phyloP scores from a whole-genome alignment of 2,329 filamentous ascomycete species.

The Cladophialophora yegresii region DNA sequence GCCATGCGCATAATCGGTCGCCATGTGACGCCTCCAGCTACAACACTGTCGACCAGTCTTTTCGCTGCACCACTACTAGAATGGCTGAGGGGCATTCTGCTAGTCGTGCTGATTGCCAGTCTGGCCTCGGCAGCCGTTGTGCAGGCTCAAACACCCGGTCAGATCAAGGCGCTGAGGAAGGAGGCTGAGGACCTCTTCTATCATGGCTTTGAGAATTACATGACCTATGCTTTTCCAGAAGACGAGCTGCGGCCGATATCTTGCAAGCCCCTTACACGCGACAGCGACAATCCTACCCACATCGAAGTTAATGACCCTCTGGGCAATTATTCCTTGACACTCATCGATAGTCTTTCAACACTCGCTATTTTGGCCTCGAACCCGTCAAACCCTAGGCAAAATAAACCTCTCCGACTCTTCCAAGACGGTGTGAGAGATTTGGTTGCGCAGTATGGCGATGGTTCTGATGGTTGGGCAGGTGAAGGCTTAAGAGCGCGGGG shows the following conservation, averaged over 20 bases:
- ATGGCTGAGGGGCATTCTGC: conserved; percentile 24
- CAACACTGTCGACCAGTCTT: conserved; percentile 12
- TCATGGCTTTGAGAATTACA: conserved; percentile 95
- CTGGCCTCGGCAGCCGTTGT: conserved; percentile 23
- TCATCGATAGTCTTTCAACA: conserved; percentile 93
- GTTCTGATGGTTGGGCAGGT: conserved; percentile 66
- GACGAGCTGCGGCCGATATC: conserved; percentile 89
- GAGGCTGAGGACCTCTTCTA: conserved; percentile 77
- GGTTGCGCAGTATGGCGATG: conserved; percentile 84
- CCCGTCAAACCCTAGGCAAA: conserved; percentile 55
- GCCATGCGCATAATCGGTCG: conserved; percentile 30
- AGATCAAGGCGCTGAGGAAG: conserved; percentile 40
- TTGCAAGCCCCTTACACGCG: conserved; percentile 80
- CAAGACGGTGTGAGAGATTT: conserved; percentile 76
- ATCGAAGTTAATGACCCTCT: conserved; percentile 92
- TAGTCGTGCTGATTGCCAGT: conserved; percentile 21
- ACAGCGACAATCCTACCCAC: conserved; percentile 74
- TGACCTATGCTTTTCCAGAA: conserved; percentile 89
- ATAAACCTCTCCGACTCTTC: conserved; percentile 70
- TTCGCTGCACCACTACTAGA: conserved; percentile 2
- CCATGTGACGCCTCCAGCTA: conserved; percentile 28
- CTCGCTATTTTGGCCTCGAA: conserved; percentile 87
- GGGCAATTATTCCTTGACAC: conserved; percentile 92
- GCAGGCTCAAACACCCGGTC: conserved; percentile 27
- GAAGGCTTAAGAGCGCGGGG: conserved; percentile 72